phyloP scores from a whole-genome alignment of 805 yeast species.

The Aciculoconidium aculeatum region DNA sequence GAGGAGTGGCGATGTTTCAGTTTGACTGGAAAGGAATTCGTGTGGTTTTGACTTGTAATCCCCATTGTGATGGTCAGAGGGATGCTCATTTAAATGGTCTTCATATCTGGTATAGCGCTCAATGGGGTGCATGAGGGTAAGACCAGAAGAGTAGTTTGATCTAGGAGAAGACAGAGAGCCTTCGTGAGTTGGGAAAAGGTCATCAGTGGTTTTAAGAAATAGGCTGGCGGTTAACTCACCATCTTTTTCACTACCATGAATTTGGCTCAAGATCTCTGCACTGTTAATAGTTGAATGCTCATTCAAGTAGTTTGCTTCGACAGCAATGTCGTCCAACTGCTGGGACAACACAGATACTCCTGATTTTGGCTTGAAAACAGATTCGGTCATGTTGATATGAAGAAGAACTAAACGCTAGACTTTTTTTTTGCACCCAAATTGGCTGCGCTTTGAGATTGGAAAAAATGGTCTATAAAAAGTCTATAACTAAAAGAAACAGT shows the following conservation, averaged over 20 bases:
- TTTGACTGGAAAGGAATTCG: background rate
- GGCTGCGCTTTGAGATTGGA: slow-evolving; percentile 3
- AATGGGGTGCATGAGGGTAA: too few relatives aligned
- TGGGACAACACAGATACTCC: slow-evolving; percentile 4
- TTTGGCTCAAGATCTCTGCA: background rate
- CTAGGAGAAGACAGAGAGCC: too few relatives aligned
- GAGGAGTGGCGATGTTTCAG: slow-evolving; percentile 11
- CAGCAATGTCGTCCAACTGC: slow-evolving; percentile 20
- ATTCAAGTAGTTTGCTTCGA: slow-evolving; percentile 18
- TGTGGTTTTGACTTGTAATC: slow-evolving; percentile 5
- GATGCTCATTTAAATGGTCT: too few relatives aligned
- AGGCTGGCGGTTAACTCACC: slow-evolving; percentile 2
- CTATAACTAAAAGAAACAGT: too few relatives aligned
- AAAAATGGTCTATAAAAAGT: too few relatives aligned
- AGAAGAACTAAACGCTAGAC: too few relatives aligned
- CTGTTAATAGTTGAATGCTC: slow-evolving; percentile 5
- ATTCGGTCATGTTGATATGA: too few relatives aligned
- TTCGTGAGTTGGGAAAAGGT: too few relatives aligned
- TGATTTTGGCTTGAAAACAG: too few relatives aligned
- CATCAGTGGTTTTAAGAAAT: slow-evolving; percentile 1
- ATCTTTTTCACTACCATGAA: slow-evolving; percentile 2
- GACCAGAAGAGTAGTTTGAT: too few relatives aligned
- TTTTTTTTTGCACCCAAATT: slow-evolving; percentile 2
- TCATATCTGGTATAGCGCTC: too few relatives aligned
- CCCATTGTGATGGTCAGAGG: too few relatives aligned